A percentile compares a stretch with the other conserved stretches of the same genome.
phyloP scores from a whole-genome alignment of 257 asterid species.

The Nicotiana tabacum region DNA sequence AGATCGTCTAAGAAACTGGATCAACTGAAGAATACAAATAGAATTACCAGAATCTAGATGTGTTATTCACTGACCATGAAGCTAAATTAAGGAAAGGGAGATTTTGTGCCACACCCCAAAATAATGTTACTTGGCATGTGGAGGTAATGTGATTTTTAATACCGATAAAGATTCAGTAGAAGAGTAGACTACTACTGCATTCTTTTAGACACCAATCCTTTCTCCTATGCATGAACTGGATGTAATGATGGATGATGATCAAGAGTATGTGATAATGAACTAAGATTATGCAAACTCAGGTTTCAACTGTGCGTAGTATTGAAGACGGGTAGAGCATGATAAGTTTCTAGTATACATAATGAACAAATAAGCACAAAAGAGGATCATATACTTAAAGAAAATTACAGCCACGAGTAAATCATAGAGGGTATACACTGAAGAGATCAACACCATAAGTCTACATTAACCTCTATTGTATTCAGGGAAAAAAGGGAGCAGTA shows the following conservation, averaged over 20 bases:
- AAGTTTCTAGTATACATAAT: neutral
- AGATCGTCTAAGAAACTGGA: neutral
- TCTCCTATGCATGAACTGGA: neutral
- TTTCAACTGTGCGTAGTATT: neutral
- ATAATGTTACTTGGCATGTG: neutral
- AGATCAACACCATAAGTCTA: neutral
- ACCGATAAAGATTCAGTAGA: neutral
- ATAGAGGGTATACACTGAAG: neutral
- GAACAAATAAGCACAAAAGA: neutral
- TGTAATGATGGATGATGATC: neutral
- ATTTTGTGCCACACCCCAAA: neutral
- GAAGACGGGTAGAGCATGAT: neutral
- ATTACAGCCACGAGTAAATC: neutral
- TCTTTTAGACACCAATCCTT: neutral
- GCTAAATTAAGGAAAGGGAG: neutral
- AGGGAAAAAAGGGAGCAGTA: neutral
- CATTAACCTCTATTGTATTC: neutral
- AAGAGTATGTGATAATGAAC: neutral
- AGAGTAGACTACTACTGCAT: neutral
- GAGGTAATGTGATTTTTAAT: neutral
- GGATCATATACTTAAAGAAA: neutral
- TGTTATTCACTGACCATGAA: neutral
- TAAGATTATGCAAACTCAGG: neutral
- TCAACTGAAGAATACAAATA: neutral
- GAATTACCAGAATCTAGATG: neutral